Evolutionary conservation across 257 asterid species (phyloP), one percentile per base, ranked within the genome.

Genomic region (Lycium ferocissimum): DNA sequence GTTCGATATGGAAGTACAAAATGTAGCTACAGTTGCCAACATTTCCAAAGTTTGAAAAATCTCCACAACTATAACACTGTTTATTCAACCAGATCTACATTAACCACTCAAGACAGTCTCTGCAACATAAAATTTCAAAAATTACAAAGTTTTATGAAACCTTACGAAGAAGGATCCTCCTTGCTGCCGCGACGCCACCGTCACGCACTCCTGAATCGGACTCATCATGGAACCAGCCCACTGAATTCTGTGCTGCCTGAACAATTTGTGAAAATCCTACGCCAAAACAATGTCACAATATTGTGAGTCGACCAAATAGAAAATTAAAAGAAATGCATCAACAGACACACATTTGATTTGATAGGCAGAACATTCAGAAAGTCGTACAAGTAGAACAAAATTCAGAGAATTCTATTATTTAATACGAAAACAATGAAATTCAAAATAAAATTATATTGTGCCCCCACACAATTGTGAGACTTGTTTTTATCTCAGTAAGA

Each of bases 211-310:
- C 93, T 37, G 95, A 87, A 86, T 90, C 94, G 7, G 94, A 90
- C 90, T 91, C 94, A 38, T 92, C 93, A 43, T 86, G 93, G 84
- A 84, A 79, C 98, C 98, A 95, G 47, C 98, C 97, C 80, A 95
- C 92, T 10, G 97, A 89, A 86, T 90, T 92, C 91, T 92, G 97
- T 22, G 98, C 97, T 58, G 92, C 92, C 47, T 90, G 91, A 78
- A 95, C 93, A 53, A 93, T 91, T 90, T 95, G 91, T 7, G 98
- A 92, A 89, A 95, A 92, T 57, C 98, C 98, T 95, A 88, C 81
- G 62, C 35, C 63, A 76, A 70, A 83, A 43, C 51, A 81, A 22
- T 49, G 40, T 9, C 17, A 83, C 11, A 49, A 54, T 54, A 26
- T 26, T 26, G 33, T 26, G 33, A 26, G 33, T 26, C 33, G 38